Conservation (phyloP, 176 grass and related monocot species). For the Secale cereale region DNA sequence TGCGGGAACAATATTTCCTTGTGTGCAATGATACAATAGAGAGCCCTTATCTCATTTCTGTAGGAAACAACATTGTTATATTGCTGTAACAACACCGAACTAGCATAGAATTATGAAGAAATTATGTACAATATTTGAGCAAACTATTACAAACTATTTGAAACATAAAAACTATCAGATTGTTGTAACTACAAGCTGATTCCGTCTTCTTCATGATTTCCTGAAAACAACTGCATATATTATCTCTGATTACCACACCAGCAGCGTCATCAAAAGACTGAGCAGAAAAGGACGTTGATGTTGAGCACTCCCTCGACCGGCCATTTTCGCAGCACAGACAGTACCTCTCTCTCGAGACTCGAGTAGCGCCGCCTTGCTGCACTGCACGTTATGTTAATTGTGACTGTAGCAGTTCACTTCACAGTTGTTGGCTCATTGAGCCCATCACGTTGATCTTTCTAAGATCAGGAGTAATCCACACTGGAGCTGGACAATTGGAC, state of each 20-base stretch:
- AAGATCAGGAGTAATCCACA: background rate
- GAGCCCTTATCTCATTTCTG: background rate
- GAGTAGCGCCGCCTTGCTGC: too few relatives aligned
- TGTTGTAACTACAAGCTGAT: too few relatives aligned
- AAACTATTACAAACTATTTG: too few relatives aligned
- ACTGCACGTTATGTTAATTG: background rate
- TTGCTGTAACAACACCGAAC: too few relatives aligned
- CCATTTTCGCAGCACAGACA: too few relatives aligned
- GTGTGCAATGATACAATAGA: background rate
- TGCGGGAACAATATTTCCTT: background rate
- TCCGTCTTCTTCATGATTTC: background rate
- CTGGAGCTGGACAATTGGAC: background rate
- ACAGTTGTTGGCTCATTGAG: background rate
- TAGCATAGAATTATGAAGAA: too few relatives aligned
- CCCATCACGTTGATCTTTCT: background rate
- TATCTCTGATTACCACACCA: too few relatives aligned
- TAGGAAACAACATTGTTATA: too few relatives aligned
- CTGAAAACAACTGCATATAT: background rate
- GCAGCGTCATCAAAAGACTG: too few relatives aligned
- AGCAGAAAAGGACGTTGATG: background rate
- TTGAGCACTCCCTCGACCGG: background rate
- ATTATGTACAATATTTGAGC: too few relatives aligned
- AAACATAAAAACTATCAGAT: too few relatives aligned
- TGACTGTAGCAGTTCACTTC: background rate
- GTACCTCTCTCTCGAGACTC: too few relatives aligned